Evolutionary conservation across 2,329 filamentous ascomycete species (phyloP).

Genomic region (Phyllosticta paracitricarpa): DNA sequence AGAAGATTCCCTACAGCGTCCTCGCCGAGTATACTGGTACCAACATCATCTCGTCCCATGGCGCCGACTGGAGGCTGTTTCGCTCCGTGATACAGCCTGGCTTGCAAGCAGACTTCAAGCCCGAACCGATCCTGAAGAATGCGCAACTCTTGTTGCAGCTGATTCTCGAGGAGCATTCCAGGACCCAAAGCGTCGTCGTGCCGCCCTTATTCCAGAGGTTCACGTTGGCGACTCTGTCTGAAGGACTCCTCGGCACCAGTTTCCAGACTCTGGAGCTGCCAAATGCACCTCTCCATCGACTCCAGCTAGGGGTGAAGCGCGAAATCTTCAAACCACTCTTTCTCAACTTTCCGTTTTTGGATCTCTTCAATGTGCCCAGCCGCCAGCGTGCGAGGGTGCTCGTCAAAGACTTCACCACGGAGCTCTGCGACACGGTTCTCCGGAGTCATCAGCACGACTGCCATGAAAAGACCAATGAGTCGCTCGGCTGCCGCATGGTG

Average conservation of each 20-base stretch:
- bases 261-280: constrained; percentile 2
- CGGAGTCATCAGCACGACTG: constrained; percentile 11
- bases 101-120: constrained; percentile 17
- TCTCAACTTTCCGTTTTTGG: constrained; percentile 5
- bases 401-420: constrained; percentile 11
- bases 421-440: constrained; percentile 10
- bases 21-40: constrained; percentile 23
- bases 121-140: constrained; percentile 17
- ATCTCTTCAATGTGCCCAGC: constrained; percentile 11
- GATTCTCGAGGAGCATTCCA: constrained; percentile 19
- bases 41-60: constrained; percentile 25
- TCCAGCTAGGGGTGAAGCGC: neutral
- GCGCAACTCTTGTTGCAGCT: constrained; percentile 18
- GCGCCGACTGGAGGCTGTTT: constrained; percentile 23
- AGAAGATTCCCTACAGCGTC: constrained; percentile 24
- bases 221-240: constrained; percentile 28
- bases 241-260: constrained; percentile 18
- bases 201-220: constrained; percentile 28
- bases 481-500: constrained; percentile 12
- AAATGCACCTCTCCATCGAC: constrained; percentile 1
- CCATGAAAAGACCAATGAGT: constrained; percentile 5
- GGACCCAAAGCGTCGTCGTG: constrained; percentile 17
- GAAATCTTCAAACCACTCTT: constrained; percentile 7
- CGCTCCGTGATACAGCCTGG: constrained; percentile 22
- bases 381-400: constrained; percentile 11